Conservation (phyloP, 2,329 filamentous ascomycete species). For the Aspergillus chevalieri region DNA sequence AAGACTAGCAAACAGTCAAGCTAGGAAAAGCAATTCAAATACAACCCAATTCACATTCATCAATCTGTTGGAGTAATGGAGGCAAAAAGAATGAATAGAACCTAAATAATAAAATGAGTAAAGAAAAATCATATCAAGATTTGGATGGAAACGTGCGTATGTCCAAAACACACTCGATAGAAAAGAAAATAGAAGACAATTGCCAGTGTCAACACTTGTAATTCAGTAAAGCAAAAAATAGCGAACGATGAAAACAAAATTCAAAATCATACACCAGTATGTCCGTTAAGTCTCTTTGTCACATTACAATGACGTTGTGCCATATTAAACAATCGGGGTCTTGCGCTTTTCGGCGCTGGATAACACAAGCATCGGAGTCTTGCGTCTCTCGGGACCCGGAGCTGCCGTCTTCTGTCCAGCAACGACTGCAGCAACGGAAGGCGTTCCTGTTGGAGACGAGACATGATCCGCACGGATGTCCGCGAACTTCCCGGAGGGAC, state of each 20-base stretch:
- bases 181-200: too few relatives aligned
- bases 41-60: too few relatives aligned
- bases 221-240: conserved; percentile 2
- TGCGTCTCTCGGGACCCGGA: conserved; percentile 59
- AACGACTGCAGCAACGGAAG: conserved; percentile 36
- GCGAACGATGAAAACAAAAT: conserved; percentile 1
- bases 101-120: too few relatives aligned
- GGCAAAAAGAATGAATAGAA: too few relatives aligned
- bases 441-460: conserved; percentile 25
- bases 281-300: conserved; percentile 24
- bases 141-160: too few relatives aligned
- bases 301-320: conserved; percentile 23
- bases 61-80: too few relatives aligned
- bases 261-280: conserved; percentile 3
- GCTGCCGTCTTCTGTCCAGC: conserved; percentile 52
- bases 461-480: conserved; percentile 40
- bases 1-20: too few relatives aligned
- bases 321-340: conserved; percentile 55
- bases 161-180: too few relatives aligned
- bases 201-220: neutral
- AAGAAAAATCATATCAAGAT: too few relatives aligned
- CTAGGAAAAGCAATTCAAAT: too few relatives aligned
- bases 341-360: conserved; percentile 89
- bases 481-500: conserved; percentile 47
- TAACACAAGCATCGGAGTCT: conserved; percentile 78